phyloP scores from a whole-genome alignment of 768 basidiomycete genomes.

The Galerina sulciceps region DNA sequence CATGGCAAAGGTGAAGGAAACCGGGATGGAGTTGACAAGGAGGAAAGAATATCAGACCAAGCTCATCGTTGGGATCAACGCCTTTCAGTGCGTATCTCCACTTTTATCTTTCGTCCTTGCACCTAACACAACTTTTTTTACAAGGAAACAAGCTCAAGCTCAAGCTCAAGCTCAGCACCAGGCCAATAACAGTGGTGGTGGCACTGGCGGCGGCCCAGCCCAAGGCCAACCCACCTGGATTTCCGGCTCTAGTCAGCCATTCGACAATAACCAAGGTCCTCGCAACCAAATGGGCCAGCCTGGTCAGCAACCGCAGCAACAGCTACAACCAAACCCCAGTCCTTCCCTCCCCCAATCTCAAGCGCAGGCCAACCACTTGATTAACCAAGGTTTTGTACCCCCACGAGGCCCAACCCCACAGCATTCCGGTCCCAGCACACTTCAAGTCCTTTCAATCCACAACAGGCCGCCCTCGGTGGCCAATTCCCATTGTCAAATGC shows the following conservation, averaged over 20 bases:
- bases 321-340: constrained; percentile 27
- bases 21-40: constrained; percentile 29
- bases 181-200: constrained; percentile 2
- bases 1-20: constrained; percentile 16
- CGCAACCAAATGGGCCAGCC: constrained; percentile 13
- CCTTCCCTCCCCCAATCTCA: constrained; percentile 24
- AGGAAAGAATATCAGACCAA: constrained; percentile 45
- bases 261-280: constrained; percentile 4
- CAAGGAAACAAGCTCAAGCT: constrained; percentile 12
- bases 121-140: neutral
- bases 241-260: constrained; percentile 8
- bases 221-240: constrained; percentile 12
- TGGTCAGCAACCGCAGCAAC: constrained; percentile 23
- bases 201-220: constrained; percentile 5
- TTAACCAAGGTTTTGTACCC: constrained; percentile 22
- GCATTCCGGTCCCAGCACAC: constrained; percentile 15
- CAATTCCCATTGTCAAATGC: constrained; percentile 8
- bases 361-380: constrained; percentile 19
- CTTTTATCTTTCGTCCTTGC: neutral
- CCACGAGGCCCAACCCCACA: constrained; percentile 27
- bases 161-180: too few relatives aligned
- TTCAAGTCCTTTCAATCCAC: constrained; percentile 15
- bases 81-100: constrained; percentile 6
- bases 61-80: constrained; percentile 25
- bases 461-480: constrained; percentile 9